A percentile compares a stretch with the other conserved stretches of the same genome.
These are phyloP conservation scores for Spathaspora passalidarum DNA, from an alignment of 805 yeast genomes.

Conservation along the genomic window DNA sequence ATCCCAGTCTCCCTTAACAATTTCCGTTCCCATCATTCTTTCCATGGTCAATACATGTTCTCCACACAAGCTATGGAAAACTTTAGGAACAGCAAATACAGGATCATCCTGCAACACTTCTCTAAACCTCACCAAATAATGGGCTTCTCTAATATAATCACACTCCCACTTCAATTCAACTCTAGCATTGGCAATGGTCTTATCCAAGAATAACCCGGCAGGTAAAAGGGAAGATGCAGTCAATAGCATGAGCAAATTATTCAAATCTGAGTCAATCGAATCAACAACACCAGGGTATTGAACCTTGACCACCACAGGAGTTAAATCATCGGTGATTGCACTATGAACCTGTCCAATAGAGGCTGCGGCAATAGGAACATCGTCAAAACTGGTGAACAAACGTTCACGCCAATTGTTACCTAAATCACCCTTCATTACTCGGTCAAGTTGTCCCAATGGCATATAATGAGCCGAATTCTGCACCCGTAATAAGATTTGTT, in stretches of 20 bases:
- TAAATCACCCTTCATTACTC: slow-evolving; percentile 66
- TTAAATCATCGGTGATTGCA: slow-evolving; percentile 66
- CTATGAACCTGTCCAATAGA: slow-evolving; percentile 95
- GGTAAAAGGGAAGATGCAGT: slow-evolving; percentile 88
- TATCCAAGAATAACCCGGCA: slow-evolving; percentile 86
- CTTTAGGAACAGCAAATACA: slow-evolving; percentile 76
- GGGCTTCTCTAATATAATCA: slow-evolving; percentile 89
- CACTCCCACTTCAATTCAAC: slow-evolving; percentile 96
- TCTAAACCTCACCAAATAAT: slow-evolving; percentile 64
- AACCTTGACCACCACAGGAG: slow-evolving; percentile 86
- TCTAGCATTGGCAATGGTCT: slow-evolving; percentile 89
- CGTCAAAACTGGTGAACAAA: slow-evolving; percentile 70
- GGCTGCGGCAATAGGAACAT: slow-evolving; percentile 90
- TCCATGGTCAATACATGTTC: slow-evolving; percentile 88
- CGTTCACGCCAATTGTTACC: slow-evolving; percentile 77
- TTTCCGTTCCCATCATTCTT: slow-evolving; percentile 76
- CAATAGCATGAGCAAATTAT: slow-evolving; percentile 73
- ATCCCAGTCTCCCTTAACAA: slow-evolving; percentile 69
- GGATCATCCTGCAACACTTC: slow-evolving; percentile 55
- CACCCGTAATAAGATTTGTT: slow-evolving; percentile 73
- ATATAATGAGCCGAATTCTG: slow-evolving; percentile 95
- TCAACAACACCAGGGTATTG: slow-evolving; percentile 97
- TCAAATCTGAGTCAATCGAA: slow-evolving; percentile 91
- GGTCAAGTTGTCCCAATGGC: slow-evolving; percentile 88
- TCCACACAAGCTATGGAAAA: slow-evolving; percentile 73